Evolutionary conservation across 2,329 filamentous ascomycete species (phyloP).

Genomic region (Diaporthe helianthi): DNA sequence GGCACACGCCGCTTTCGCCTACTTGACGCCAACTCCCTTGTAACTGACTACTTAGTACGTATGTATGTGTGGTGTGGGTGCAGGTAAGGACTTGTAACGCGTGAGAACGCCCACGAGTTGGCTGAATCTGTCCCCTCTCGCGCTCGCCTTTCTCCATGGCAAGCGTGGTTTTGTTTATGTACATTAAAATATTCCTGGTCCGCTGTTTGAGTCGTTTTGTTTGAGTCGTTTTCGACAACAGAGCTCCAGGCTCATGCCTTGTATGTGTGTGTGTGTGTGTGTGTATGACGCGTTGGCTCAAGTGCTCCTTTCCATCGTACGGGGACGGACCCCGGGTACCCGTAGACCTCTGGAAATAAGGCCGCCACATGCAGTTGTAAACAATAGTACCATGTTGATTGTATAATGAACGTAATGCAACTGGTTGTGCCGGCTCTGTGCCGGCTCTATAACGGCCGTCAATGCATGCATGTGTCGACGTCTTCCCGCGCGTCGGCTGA

Average conservation of each 20-base stretch:
- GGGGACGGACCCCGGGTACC: not conserved
- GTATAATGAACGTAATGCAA: not conserved
- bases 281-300: not conserved
- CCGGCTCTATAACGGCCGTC: not conserved
- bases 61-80: too few species aligned
- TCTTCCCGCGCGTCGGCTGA: not conserved
- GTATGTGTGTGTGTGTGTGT: constrained; percentile 2
- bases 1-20: constrained; percentile 5
- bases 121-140: not conserved
- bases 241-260: constrained; percentile 24
- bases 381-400: not conserved
- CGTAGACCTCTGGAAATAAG: not conserved
- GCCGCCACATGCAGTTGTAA: not conserved
- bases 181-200: constrained; percentile 16
- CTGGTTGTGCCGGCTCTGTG: not conserved
- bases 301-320: not conserved
- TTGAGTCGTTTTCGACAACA: constrained; percentile 8
- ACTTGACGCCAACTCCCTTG: not conserved
- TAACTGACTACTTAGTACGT: not conserved
- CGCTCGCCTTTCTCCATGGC: not conserved
- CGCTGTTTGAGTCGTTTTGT: not conserved
- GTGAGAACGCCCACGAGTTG: not conserved
- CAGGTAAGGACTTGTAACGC: not conserved
- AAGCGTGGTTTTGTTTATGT: constrained; percentile 2
- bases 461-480: not conserved